Percentiles rank a stretch among this genome's conserved stretches.
phyloP scores from a whole-genome alignment of 2,329 filamentous ascomycete genomes.

The Teratosphaeria zuluensis region DNA sequence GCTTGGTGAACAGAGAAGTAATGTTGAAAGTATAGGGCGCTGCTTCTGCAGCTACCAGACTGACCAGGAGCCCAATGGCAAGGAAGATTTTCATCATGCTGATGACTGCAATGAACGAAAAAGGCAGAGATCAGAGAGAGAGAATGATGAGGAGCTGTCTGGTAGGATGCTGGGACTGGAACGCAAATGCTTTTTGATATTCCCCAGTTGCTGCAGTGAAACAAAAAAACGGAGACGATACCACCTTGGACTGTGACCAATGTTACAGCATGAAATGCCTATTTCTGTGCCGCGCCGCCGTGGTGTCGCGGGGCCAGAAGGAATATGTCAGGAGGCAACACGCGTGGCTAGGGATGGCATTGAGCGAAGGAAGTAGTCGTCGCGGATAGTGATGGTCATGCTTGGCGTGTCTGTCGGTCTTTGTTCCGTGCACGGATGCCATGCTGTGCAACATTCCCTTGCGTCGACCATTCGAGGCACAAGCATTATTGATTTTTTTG shows the following conservation, averaged over 20 bases:
- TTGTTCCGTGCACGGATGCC: background rate
- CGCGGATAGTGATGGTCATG: background rate
- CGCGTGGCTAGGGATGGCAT: background rate
- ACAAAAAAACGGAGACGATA: background rate
- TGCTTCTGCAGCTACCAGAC: background rate
- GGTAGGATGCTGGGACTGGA: background rate
- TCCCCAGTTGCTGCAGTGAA: background rate
- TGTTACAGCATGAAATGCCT: background rate
- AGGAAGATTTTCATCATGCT: background rate
- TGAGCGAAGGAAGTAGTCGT: background rate
- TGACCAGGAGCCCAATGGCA: background rate
- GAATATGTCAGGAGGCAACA: background rate
- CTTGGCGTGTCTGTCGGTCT: background rate
- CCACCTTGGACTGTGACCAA: background rate
- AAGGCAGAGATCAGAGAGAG: background rate
- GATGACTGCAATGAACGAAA: background rate
- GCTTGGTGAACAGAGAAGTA: slow-evolving; percentile 11
- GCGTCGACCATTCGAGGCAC: background rate
- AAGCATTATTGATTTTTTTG: background rate
- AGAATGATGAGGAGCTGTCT: background rate
- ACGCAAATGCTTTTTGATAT: background rate
- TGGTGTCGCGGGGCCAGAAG: background rate
- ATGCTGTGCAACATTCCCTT: background rate
- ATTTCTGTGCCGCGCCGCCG: background rate
- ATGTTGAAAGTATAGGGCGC: background rate